Percentiles rank a stretch among this genome's conserved stretches.
Conservation (phyloP, 495 filamentous ascomycete species). For the Opeltia flavorubescens region DNA sequence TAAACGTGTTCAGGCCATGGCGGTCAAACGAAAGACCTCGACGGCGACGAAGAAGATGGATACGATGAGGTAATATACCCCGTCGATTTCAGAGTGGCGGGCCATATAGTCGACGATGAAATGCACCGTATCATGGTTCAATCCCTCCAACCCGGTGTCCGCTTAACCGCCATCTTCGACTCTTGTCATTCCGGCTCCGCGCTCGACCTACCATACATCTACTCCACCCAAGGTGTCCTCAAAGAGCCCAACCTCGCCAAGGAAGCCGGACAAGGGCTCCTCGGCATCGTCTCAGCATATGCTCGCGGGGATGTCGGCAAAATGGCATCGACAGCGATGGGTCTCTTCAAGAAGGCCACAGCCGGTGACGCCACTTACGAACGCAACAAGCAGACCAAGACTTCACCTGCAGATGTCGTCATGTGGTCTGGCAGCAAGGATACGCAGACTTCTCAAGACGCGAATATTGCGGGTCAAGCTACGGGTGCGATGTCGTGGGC, state of each 20-base stretch:
- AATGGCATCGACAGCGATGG: slow-evolving; percentile 66
- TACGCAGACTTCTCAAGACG: slow-evolving; percentile 74
- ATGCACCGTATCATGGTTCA: slow-evolving; percentile 97
- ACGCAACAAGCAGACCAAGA: slow-evolving; percentile 74
- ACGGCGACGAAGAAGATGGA: slow-evolving; percentile 88
- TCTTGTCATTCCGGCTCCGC: slow-evolving; percentile 98
- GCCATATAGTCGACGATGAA: slow-evolving; percentile 95
- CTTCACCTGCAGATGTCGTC: slow-evolving; percentile 86
- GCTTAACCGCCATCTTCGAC: slow-evolving; percentile 95
- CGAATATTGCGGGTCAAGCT: slow-evolving; percentile 60
- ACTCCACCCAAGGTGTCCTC: slow-evolving; percentile 86
- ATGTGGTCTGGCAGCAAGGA: slow-evolving; percentile 98
- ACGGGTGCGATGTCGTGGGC: slow-evolving; percentile 98
- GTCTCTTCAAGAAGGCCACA: slow-evolving; percentile 88
- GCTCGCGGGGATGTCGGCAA: slow-evolving; percentile 77
- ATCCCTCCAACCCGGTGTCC: slow-evolving; percentile 67
- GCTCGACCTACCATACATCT: slow-evolving; percentile 92
- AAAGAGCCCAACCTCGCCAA: slow-evolving; percentile 98
- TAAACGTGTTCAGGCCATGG: slow-evolving; percentile 55
- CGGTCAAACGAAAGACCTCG: slow-evolving; percentile 89
- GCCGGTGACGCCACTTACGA: slow-evolving; percentile 70
- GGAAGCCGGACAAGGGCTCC: slow-evolving; percentile 86
- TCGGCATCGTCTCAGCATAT: slow-evolving; percentile 81
- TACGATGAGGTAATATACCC: slow-evolving; percentile 98
- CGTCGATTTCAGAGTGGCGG: slow-evolving; percentile 78